These are phyloP conservation scores for Helenozyma rhizophorensis DNA, from an alignment of 805 yeast genomes.

Conservation along the genomic window DNA sequence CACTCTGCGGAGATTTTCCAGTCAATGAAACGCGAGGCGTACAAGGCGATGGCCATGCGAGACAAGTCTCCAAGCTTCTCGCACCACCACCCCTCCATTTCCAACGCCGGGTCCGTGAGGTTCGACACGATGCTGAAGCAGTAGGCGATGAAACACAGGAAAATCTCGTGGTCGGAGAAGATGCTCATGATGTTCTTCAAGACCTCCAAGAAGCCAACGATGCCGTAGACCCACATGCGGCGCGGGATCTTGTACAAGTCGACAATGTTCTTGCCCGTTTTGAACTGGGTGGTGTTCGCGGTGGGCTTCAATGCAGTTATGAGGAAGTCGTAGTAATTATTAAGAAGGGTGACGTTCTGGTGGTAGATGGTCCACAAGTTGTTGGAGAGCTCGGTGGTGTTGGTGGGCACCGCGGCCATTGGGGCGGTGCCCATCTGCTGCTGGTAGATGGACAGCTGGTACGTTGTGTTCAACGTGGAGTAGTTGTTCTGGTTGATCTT, in stretches of 20 bases:
- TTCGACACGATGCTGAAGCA: conserved; percentile 60
- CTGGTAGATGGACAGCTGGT: conserved; percentile 11
- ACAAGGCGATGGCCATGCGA: conserved; percentile 82
- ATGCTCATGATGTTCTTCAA: conserved; percentile 69
- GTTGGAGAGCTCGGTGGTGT: conserved; percentile 47
- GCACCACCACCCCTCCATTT: conserved; percentile 72
- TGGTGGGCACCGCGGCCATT: conserved; percentile 18
- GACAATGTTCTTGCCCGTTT: conserved; percentile 73
- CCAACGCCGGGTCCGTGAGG: conserved; percentile 50
- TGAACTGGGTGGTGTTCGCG: conserved; percentile 46
- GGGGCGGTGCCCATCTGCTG: conserved; percentile 11
- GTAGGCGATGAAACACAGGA: conserved; percentile 68
- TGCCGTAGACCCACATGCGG: conserved; percentile 82
- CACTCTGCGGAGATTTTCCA: conserved; percentile 81
- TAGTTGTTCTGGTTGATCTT: conserved; percentile 37
- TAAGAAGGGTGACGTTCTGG: conserved; percentile 59
- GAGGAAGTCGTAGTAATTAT: conserved; percentile 68
- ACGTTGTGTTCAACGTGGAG: conserved; percentile 31
- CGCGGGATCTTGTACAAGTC: conserved; percentile 74
- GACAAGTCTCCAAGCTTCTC: conserved; percentile 84
- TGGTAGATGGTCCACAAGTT: conserved; percentile 71
- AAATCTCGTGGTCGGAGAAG: conserved; percentile 73
- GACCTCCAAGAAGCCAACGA: conserved; percentile 75
- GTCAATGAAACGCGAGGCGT: conserved; percentile 74
- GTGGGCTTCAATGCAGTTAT: conserved; percentile 66